These are phyloP conservation scores for Amylostereum areolatum DNA, from an alignment of 1,284 basidiomycete species.

Conservation along the genomic window DNA sequence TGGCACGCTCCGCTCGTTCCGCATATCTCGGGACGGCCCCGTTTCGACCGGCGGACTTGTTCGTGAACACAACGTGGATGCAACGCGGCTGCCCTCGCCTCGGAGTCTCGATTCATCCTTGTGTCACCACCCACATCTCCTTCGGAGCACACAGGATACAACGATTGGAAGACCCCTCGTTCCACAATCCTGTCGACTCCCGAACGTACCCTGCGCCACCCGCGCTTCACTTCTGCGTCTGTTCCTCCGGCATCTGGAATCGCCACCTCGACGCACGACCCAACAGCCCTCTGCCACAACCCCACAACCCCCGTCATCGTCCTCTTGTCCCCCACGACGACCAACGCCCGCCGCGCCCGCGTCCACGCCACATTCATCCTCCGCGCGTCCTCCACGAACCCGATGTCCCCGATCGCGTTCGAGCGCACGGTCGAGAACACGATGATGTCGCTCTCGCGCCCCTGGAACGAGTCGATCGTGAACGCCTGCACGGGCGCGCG, in stretches of 20 bases:
- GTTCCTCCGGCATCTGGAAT: slow-evolving; percentile 4
- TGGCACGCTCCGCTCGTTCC: too few species aligned
- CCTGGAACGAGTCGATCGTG: slow-evolving; percentile 74
- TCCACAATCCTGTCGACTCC: too few species aligned
- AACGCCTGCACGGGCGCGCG: slow-evolving; percentile 39
- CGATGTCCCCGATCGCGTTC: slow-evolving; percentile 53
- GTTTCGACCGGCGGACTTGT: too few species aligned
- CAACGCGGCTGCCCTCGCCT: too few species aligned
- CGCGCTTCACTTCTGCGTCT: neutral
- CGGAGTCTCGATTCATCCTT: too few species aligned
- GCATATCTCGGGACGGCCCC: too few species aligned
- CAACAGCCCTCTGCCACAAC: slow-evolving; percentile 49
- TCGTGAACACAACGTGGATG: too few species aligned
- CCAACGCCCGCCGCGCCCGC: slow-evolving; percentile 53
- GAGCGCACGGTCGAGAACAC: slow-evolving; percentile 68
- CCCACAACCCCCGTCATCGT: slow-evolving; percentile 42
- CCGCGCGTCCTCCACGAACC: slow-evolving; percentile 65
- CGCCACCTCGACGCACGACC: slow-evolving; percentile 31
- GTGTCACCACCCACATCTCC: too few species aligned
- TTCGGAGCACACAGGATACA: too few species aligned
- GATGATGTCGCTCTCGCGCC: slow-evolving; percentile 67
- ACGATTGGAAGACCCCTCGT: too few species aligned
- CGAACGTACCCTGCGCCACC: too few species aligned
- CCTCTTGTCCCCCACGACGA: slow-evolving; percentile 57
- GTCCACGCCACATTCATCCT: slow-evolving; percentile 76